Base-by-base conservation (phyloP, 441 rosid genomes). In the Manihot esculenta region DNA sequence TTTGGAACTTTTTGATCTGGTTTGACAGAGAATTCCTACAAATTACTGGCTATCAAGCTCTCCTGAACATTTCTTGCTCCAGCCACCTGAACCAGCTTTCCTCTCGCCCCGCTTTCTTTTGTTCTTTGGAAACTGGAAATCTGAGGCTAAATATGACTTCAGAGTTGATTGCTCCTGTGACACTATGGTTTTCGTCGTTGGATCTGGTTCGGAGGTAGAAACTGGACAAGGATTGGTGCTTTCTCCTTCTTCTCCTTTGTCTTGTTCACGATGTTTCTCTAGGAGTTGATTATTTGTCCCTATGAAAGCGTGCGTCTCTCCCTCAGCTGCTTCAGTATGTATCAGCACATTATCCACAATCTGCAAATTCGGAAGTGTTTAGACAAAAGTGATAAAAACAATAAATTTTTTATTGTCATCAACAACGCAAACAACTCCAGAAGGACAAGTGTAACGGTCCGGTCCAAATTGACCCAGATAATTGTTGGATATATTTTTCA, bases 51-150 rank as follows among this genome's bases (percentile, higher is more conserved):
- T 87, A 77, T 92, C 96, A 70, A 86, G 87, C 66, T 90, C 95
- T 54, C 86, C 79, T 33, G 93, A 73, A 59, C 87, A 82, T 82
- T 86, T 85, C 88, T 77, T 90, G 81, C 80, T 89, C 99, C 99
- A 94, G 68, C 89, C 83, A 62, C 74, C 86, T 1, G 89, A 77
- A 72, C 94, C 84, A 48, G 87, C 90, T 82, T 86, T 92, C 64
- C 96, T 86, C 47, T 92, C 98, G 45, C 87, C 99, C 75, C 98
- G 85, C 73, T 87, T 94, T 78, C 98, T 87, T 78, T 94, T 94
- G 85, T 85, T 92, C 76, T 78, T 82, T 0, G 96, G 96, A 74
- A 94, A 79, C 66, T 85, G 80, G 72, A 87, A 70, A 53, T 92
- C 96, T 3, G 93, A 76, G 55, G 90, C 91, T 68, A 94, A 83